Base-by-base conservation (phyloP, 176 grass and related monocot species). In the Triticum dicoccoides region DNA sequence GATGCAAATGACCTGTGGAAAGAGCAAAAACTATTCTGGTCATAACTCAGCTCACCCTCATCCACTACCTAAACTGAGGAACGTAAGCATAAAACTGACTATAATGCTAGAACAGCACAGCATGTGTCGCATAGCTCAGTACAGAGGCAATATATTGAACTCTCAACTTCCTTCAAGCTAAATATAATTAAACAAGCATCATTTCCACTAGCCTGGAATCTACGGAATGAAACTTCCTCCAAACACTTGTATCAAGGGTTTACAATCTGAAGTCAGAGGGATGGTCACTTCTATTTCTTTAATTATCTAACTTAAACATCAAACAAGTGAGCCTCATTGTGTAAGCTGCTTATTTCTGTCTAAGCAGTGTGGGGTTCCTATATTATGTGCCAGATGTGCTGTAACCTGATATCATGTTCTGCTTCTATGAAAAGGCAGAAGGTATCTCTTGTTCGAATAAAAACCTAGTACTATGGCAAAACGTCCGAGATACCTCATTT, bases 1-100 rank as follows among this genome's bases (percentile, higher is more conserved):
- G 83, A 39, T 38, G 34, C 41, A 9, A 82, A 81, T 82, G 83
- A 82, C 78, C 90, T 89, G 87, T 45, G 64, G 12, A 89, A 87
- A 69, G 25, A 78, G 44, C 15, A 59, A 52, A 69, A 42, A 56
- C 17, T 56, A 21, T 33, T 56, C 47, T 56, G 27, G 18, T 56
- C 47, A 58, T 56, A 11, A 8, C 47, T 52, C 17, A 76, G 49
- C 6, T 76, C 42, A 30, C 47, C 13, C 21, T 65, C 63, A 23
- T 27, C 29, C 23, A 77, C 30, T 33, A 51, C 24, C 24, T 35
- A 78, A 77, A 82, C 41, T 21, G 18, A 52, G 68, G 17, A 82
- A 67, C 6, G 14, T 59, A 38, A 79, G n/a, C 4, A 34, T 52
- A 81, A 39, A 68, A 78, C 42, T 52, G 41, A 54, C 30, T 52